Conservation (phyloP, 495 filamentous ascomycete species). For the Tuber indicum region DNA sequence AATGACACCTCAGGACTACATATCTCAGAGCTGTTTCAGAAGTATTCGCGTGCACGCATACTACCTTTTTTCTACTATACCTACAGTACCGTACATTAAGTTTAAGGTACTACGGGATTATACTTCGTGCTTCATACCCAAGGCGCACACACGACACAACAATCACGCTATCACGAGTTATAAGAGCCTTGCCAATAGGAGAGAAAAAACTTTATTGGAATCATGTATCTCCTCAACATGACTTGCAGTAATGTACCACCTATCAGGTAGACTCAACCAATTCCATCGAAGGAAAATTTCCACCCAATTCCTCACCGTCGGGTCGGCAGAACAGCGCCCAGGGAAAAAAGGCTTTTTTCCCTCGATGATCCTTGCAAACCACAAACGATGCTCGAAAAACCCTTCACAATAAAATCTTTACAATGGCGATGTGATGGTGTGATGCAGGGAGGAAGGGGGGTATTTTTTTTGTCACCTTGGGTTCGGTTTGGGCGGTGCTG, state of each 20-base stretch:
- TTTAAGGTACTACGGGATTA: neutral
- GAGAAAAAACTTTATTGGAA: conserved; percentile 26
- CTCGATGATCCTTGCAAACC: neutral
- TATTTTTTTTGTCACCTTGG: neutral
- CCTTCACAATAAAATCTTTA: neutral
- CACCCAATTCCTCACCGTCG: conserved; percentile 34
- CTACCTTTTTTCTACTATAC: conserved; percentile 21
- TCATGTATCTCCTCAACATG: conserved; percentile 31
- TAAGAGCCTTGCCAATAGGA: neutral
- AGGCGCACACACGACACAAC: neutral
- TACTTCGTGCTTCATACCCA: neutral
- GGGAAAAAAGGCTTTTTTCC: conserved; percentile 5
- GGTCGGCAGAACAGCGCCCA: conserved; percentile 23
- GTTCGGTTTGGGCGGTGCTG: neutral
- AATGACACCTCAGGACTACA: conserved; percentile 32
- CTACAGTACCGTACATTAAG: neutral
- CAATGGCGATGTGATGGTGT: neutral
- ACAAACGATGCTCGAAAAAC: neutral
- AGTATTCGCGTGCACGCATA: neutral
- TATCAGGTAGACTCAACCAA: conserved; percentile 13
- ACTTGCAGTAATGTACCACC: conserved; percentile 31
- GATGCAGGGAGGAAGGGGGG: neutral
- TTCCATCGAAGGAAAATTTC: conserved; percentile 30
- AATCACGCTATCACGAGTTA: conserved; percentile 1
- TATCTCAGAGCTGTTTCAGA: conserved; percentile 31